A percentile compares a stretch with the other conserved stretches of the same genome.
These are phyloP conservation scores for Aspergillus sojae DNA, from an alignment of 2,329 filamentous ascomycete species.

Conservation along the genomic window DNA sequence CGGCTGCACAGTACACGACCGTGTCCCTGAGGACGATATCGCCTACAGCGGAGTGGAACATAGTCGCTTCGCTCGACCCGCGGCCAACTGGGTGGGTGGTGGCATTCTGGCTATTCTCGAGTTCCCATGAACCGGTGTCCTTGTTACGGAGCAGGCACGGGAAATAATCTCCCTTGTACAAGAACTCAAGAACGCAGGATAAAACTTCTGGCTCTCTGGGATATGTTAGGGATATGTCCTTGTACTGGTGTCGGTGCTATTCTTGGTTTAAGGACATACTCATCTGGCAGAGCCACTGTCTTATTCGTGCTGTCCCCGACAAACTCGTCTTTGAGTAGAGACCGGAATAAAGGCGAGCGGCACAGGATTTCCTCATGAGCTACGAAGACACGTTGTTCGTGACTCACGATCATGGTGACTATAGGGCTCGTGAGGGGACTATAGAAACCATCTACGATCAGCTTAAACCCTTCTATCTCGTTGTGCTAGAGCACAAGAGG, in stretches of 20 bases:
- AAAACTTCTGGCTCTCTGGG: conserved; percentile 85
- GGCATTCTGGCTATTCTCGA: conserved; percentile 70
- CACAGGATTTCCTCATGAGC: conserved; percentile 91
- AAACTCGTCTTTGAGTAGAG: conserved; percentile 71
- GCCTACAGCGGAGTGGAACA: conserved; percentile 73
- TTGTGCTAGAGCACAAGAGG: background rate
- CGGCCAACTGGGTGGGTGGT: conserved; percentile 57
- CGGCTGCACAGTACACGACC: conserved; percentile 89
- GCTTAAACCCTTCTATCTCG: background rate
- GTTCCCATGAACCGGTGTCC: conserved; percentile 82
- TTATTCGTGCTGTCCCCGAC: conserved; percentile 71
- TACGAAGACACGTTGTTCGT: conserved; percentile 86
- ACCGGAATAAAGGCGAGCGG: conserved; percentile 81
- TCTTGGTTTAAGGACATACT: conserved; percentile 37
- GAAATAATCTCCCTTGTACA: conserved; percentile 97
- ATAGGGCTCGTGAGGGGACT: conserved; percentile 69
- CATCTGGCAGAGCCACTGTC: conserved; percentile 75
- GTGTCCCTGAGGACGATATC: conserved; percentile 87
- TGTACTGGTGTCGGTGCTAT: background rate
- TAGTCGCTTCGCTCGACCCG: conserved; percentile 71
- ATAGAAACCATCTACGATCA: conserved; percentile 21
- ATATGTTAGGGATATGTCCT: background rate
- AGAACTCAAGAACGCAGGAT: conserved; percentile 90
- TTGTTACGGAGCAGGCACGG: conserved; percentile 86
- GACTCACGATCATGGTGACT: conserved; percentile 81